Base-by-base conservation (phyloP, 2,329 filamentous ascomycete genomes). In the Proliferodiscus dingleyae region DNA sequence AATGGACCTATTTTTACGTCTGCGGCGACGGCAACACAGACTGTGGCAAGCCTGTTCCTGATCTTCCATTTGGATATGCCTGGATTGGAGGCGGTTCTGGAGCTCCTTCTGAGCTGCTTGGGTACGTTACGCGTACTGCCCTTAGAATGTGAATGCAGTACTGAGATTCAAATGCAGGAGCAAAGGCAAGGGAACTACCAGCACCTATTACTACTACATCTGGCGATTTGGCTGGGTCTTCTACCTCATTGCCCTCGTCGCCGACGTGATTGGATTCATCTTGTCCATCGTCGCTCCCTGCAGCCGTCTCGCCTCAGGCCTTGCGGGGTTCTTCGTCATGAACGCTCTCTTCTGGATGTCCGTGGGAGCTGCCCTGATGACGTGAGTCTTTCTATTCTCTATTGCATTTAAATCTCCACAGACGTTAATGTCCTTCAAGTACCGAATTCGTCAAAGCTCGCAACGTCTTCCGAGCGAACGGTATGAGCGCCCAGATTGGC, bases 141-240 rank as follows among this genome's bases (percentile, higher is more conserved):
- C 11, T 26, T 7, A n/a, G 7, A 5, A 3, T 6, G n/a, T 9
- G 13, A 29, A 41, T 13, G 9, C 24, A 13, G 18, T n/a, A 7
- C 2, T 37, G 23, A 18, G 44, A 40, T 44, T 52, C 34, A 55
- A 19, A 23, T 16, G 8, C 47, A 73, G 84, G 29, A 68, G 70
- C 8, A 73, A 81, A 56, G 78, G 70, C 48, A 68, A 69, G 48
- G 53, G 67, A 47, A 82, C 78, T 3, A 83, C 80, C 5, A 75
- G 73, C 51, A 64, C 52, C 18, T 68, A 70, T 53, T 95, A 83
- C 73, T 97, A 77, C 71, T 88, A 89, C 68, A 75, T 93, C 63
- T 94, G 89, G 71, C 81, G 91, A 32, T 95, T 96, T 71, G 85
- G 88, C 66, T 97, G 91, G 78, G 88, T 90, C 29, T 93, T 95